phyloP scores from a whole-genome alignment of 1,284 basidiomycete species.

The Trichosporon faecale region DNA sequence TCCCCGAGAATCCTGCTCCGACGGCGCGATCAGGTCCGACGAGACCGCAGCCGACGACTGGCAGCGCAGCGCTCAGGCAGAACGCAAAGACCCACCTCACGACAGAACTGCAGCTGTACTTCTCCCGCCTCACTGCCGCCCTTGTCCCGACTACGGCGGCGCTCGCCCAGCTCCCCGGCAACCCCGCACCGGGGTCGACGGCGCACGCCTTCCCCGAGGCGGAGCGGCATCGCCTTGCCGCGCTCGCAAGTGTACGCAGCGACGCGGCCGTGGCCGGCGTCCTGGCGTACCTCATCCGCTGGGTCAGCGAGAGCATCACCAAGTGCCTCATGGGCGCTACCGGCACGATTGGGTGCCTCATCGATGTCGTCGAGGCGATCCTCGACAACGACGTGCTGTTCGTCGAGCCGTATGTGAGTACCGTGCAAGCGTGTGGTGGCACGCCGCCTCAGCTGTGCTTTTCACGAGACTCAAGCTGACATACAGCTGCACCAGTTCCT shows the following conservation, averaged over 20 bases:
- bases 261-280: slow-evolving; percentile 92
- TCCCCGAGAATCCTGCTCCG: slow-evolving; percentile 88
- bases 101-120: slow-evolving; percentile 92
- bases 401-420: slow-evolving; percentile 88
- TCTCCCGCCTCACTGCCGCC: slow-evolving; percentile 82
- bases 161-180: slow-evolving; percentile 29
- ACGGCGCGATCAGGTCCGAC: slow-evolving; percentile 33
- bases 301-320: slow-evolving; percentile 87
- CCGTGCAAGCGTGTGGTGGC: background rate
- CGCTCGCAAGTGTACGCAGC: slow-evolving; percentile 78
- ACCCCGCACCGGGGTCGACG: slow-evolving; percentile 23
- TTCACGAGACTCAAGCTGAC: background rate
- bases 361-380: slow-evolving; percentile 77
- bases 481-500: slow-evolving; percentile 87
- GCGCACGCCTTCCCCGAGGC: slow-evolving; percentile 36
- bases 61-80: slow-evolving; percentile 43
- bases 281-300: slow-evolving; percentile 91
- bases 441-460: background rate
- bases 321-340: slow-evolving; percentile 53
- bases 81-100: slow-evolving; percentile 86
- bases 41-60: slow-evolving; percentile 29
- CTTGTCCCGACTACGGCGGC: slow-evolving; percentile 64
- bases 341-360: slow-evolving; percentile 71
- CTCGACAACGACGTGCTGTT: slow-evolving; percentile 84
- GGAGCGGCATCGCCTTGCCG: slow-evolving; percentile 70